Conservation (phyloP, 805 yeast genomes). For the Zygosaccharomyces lentus region DNA sequence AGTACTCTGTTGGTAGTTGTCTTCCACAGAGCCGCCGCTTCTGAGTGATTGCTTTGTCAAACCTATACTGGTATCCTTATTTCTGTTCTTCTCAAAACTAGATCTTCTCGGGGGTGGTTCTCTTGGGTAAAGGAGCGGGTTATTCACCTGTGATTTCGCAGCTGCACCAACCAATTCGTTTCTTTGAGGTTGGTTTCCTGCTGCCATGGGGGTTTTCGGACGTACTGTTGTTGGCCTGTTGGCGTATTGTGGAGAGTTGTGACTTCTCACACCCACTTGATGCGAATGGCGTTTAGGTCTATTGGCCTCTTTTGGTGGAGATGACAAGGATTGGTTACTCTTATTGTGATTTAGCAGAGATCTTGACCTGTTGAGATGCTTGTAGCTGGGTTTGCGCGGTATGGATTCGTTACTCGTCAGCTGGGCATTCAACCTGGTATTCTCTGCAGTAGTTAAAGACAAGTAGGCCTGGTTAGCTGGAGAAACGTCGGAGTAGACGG, state of each 20-base stretch:
- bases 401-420: constrained; percentile 36
- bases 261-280: constrained; percentile 5
- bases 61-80: constrained; percentile 33
- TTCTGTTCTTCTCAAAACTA: constrained; percentile 51
- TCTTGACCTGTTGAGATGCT: constrained; percentile 21
- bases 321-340: constrained; percentile 12
- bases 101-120: constrained; percentile 44
- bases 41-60: constrained; percentile 38
- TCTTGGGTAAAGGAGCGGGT: constrained; percentile 34
- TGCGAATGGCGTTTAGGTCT: constrained; percentile 15
- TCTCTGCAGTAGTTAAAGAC: constrained; percentile 71
- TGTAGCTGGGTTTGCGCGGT: constrained; percentile 8
- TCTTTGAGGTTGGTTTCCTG: constrained; percentile 11
- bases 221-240: constrained; percentile 1
- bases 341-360: constrained; percentile 15
- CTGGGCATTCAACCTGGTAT: constrained; percentile 67
- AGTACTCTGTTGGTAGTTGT: constrained; percentile 9
- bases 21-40: constrained; percentile 23
- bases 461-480: constrained; percentile 63
- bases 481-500: constrained; percentile 21
- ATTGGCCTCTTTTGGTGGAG: constrained; percentile 13
- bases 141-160: constrained; percentile 47
- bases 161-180: constrained; percentile 28
- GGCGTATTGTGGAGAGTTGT: background rate
- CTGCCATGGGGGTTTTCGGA: constrained; percentile 7